These are phyloP conservation scores for Aspergillus caelatus DNA, from an alignment of 2,329 filamentous ascomycete species.

Conservation along the genomic window DNA sequence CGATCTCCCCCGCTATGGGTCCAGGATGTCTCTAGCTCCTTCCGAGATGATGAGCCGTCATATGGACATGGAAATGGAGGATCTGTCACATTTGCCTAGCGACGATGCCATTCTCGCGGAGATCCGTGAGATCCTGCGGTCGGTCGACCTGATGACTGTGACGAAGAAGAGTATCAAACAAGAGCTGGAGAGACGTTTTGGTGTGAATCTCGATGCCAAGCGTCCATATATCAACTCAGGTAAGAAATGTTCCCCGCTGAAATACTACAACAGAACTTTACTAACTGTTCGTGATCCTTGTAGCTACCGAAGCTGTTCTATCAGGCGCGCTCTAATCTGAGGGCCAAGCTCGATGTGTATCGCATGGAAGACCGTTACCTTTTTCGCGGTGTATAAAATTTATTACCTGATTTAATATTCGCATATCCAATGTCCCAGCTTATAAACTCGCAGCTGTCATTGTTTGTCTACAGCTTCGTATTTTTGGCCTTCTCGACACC, in stretches of 20 bases:
- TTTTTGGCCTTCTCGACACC: not conserved
- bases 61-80: slow-evolving; percentile 72
- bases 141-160: slow-evolving; percentile 93
- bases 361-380: not conserved
- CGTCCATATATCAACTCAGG: slow-evolving; percentile 92
- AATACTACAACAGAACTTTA: not conserved
- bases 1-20: slow-evolving; percentile 59
- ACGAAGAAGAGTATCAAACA: slow-evolving; percentile 98
- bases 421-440: not conserved
- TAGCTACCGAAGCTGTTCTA: slow-evolving; percentile 76
- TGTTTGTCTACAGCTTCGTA: not conserved
- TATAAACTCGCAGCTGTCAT: not conserved
- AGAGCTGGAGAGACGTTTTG: slow-evolving; percentile 89
- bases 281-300: slow-evolving; percentile 31
- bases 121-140: slow-evolving; percentile 89
- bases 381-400: not conserved
- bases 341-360: not conserved
- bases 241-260: slow-evolving; percentile 50
- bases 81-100: slow-evolving; percentile 74
- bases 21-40: slow-evolving; percentile 78
- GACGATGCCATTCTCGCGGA: slow-evolving; percentile 91
- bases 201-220: slow-evolving; percentile 81
- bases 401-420: not conserved
- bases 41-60: slow-evolving; percentile 70
- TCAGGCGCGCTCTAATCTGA: slow-evolving; percentile 69